Evolutionary conservation across 2,329 filamentous ascomycete genomes (phyloP).

Genomic region (Cercospora beticola): DNA sequence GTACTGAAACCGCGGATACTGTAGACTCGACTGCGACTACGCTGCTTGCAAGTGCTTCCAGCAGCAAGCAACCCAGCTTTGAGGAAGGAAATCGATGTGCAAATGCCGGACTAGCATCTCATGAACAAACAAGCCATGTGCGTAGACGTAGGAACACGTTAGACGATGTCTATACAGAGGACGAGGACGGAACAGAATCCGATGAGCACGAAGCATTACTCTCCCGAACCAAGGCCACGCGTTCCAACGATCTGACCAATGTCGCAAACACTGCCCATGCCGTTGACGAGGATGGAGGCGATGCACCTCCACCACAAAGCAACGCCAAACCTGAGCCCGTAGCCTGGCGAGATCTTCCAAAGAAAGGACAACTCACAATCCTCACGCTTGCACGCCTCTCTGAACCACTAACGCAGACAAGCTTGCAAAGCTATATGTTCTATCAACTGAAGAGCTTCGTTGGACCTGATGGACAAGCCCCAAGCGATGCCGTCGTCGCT

Average conservation of each 20-base stretch:
- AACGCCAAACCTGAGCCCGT: conserved; percentile 50
- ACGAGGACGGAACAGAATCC: conserved; percentile 8
- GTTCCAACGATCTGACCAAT: background rate
- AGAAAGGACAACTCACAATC: conserved; percentile 74
- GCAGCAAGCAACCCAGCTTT: conserved; percentile 21
- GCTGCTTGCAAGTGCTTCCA: conserved; percentile 23
- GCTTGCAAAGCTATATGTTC: conserved; percentile 76
- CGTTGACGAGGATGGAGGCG: conserved; percentile 22
- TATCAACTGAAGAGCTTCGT: conserved; percentile 80
- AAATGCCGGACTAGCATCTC: conserved; percentile 24
- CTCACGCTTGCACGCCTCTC: conserved; percentile 76
- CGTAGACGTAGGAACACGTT: conserved; percentile 14
- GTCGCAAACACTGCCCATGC: conserved; percentile 14
- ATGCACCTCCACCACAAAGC: conserved; percentile 18
- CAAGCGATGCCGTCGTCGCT: conserved; percentile 64
- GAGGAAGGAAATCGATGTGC: conserved; percentile 25
- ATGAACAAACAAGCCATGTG: conserved; percentile 19
- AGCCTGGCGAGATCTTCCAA: conserved; percentile 71
- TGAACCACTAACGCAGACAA: conserved; percentile 79
- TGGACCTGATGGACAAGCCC: conserved; percentile 41
- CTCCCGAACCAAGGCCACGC: background rate
- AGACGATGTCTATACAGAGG: conserved; percentile 11
- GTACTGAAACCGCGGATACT: conserved; percentile 18
- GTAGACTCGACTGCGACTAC: conserved; percentile 33
- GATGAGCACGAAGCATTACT: conserved; percentile 7